Percentiles rank a stretch among this genome's conserved stretches.
Conservation (phyloP, 2,329 filamentous ascomycete species). For the Nakataea oryzae region DNA sequence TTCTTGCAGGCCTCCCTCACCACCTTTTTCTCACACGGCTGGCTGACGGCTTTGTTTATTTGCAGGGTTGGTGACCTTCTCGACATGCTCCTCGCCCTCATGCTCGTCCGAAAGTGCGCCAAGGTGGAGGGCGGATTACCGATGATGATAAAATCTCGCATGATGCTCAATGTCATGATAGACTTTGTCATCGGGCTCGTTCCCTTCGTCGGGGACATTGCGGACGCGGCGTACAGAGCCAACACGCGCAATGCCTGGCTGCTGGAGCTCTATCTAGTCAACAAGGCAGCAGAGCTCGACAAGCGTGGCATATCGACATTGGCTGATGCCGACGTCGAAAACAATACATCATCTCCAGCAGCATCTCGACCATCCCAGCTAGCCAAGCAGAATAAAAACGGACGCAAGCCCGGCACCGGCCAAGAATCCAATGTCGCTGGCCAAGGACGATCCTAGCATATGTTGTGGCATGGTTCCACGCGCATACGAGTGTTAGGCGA, state of each 20-base stretch:
- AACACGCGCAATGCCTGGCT: conserved; percentile 69
- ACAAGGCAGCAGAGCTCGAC: not conserved
- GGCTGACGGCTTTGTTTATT: not conserved
- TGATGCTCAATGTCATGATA: conserved; percentile 70
- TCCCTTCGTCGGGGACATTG: conserved; percentile 66
- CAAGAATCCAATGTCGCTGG: not conserved
- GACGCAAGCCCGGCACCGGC: not conserved
- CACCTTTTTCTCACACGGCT: not conserved
- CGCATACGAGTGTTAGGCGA: no score
- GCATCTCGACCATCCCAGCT: not conserved
- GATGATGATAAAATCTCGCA: conserved; percentile 46
- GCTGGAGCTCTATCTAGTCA: conserved; percentile 32
- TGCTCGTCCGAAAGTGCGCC: conserved; percentile 60
- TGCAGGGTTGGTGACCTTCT: conserved; percentile 61
- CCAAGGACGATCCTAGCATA: not conserved
- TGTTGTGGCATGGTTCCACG: not conserved
- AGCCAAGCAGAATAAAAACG: not conserved
- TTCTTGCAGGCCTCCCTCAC: conserved; percentile 14
- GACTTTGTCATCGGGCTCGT: conserved; percentile 68
- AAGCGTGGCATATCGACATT: not conserved
- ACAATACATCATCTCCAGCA: not conserved
- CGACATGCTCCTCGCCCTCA: conserved; percentile 63
- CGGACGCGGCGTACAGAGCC: conserved; percentile 61
- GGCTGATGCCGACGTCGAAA: not conserved
- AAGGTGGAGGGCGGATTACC: conserved; percentile 71